Base-by-base conservation (phyloP, 345 rosid genomes). In the Turnera subulata region DNA sequence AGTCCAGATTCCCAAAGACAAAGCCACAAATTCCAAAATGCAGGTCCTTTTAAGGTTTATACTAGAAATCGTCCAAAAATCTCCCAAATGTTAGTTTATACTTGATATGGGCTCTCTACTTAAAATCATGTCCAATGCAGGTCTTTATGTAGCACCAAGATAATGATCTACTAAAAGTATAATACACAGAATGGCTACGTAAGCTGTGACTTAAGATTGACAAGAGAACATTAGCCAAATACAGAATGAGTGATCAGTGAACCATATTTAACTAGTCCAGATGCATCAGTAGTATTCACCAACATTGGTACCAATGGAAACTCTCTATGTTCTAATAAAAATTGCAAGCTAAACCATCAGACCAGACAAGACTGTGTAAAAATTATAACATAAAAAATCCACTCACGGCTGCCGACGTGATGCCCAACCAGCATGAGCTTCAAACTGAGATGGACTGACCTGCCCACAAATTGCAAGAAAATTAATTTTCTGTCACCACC, bases 351-450 rank as follows among this genome's bases (percentile, higher is more conserved):
- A 33, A 21, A 42, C 13, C 59, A 46, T 24, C 12, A 14, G 26
- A 38, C 33, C 46, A n/a, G n/a, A n/a, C 47, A 26, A 55, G 43
- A 21, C 29, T 15, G 48, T 7, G 24, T 6, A 26, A 25, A 32
- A 48, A 54, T 25, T 11, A 10, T 15, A 46, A 29, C 15, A 6
- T 8, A 29, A 3, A 29, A 50, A 6, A 33, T 29, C 67, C 42
- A 79, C 97, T 89, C 76, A 92, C 98, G 97, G 97, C 59, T 89
- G 89, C 60, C 96, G 84, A 50, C 98, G 95, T 50, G 77, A 63
- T 47, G 95, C 84, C 78, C 77, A 89, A 64, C 98, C 98, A 69
- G 98, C 98, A 86, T 92, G 98, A 66, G 95, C 85, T 83, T 92
- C 98, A 75, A 92, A 92, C 40, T 53, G 73, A 43, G 98, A 92